Evolutionary conservation across 78 protist species (phyloP), one percentile per base, ranked within the genome.

Genomic region (Creolimax fragrantissima): DNA sequence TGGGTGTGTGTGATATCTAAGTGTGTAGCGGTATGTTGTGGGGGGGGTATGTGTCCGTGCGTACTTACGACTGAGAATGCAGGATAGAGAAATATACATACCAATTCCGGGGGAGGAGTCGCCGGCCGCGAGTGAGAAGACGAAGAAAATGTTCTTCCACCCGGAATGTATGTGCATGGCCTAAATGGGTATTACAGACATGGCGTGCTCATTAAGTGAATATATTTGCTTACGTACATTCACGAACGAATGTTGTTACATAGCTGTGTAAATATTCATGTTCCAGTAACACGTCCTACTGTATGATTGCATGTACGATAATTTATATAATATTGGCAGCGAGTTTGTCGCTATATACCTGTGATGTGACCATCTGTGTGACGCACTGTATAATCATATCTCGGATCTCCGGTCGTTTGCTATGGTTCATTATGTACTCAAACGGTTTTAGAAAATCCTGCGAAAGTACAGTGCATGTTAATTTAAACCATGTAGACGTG

Each of bases 381-480:
- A 94, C 2, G 37, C 95, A 94, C 35, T 89, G 91, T 85, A 95
- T 92, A 5, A 95, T 90, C 84, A 95, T 90, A 89, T 95, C 97
- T 35, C 93, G 92, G 81, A 95, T 83, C 74, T 86, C 93, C 39
- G 44, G 47, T 17, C 32, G 3, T 42, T 84, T 43, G 58, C 43
- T 39, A 90, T 86, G 85, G 36, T 24, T n/a, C 43, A 94, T 89
- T 37, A 97, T 95, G 85, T 81, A 89, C 91, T 97, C 99, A 42
- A 98, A 98, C 5, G 99, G 99, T 44, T 85, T 85, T 44, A 98
- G 92, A 74, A 98, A 98, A 58, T 98, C 99, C 84, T 85, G 39
- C 11, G 43, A 44, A 47, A 3, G 2, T 36, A 2, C 0, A 7
- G 66, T 43, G 86, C 2, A 41, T 58, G 74, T 58, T 32, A 1